Base-by-base conservation (phyloP, 208 protist species). In the Leishmania tarentolae region DNA sequence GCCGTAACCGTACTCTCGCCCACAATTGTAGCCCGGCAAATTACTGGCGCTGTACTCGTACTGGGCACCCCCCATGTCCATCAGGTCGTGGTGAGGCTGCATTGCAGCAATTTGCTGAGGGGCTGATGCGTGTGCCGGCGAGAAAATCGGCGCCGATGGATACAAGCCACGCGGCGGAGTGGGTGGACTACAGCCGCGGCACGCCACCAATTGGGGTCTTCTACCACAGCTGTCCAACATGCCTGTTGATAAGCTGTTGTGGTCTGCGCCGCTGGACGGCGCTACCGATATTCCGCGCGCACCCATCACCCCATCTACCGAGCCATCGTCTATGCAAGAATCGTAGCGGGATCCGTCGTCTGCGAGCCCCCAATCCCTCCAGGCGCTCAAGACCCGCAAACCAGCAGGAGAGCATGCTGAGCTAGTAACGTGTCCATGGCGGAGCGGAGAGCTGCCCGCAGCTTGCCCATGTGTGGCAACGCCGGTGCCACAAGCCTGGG, bases 31-130 rank as follows among this genome's bases (percentile, higher is more conserved):
- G 17, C 24, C 31, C 40, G 21, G 42, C 31, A 19, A 47, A 4
- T 28, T 37, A 21, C 50, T 3, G 31, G 75, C 35, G 31, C 28
- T 40, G 31, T 81, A 85, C 46, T 86, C 82, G 63, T 73, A 82
- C 57, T 76, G 73, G 17, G 59, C 40, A 15, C 9, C 53, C 3
- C 42, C 13, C 6, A 63, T 7, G 37, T 19, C 46, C 57, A 65
- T n/a, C 68, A 59, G 37, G 3, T 70, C 37, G n/a, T 0, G 13
- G 37, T 44, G 35, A 31, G n/a, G 68, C 40, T 31, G 73, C 66
- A 47, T 74, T 50, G 40, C 8, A 13, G 46, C 68, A 63, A 53
- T 65, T 71, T 17, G 46, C 37, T 21, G 56, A 59, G 47, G 13
- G 8, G 68, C 47, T 28, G n/a, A 19, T 13, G 5, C 73, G 31